Conservation (phyloP, 108 stramenopile genomes). For the Asterionellopsis glacialis region DNA sequence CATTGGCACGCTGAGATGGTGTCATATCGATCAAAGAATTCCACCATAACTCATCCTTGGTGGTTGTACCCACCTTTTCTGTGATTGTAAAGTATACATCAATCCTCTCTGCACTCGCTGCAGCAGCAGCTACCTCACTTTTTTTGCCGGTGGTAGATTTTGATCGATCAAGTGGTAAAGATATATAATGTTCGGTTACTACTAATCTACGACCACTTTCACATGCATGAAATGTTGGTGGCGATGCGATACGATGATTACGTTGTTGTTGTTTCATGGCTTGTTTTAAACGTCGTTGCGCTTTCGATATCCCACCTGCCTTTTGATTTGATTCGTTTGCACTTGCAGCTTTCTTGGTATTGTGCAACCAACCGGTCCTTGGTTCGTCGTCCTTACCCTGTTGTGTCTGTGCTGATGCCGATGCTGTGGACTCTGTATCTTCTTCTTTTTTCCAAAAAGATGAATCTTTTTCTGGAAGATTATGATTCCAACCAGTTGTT, state of each 20-base stretch:
- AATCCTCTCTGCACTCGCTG: constrained; percentile 17
- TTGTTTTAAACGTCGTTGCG: constrained; percentile 37
- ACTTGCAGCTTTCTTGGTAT: constrained; percentile 28
- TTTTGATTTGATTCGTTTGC: constrained; percentile 3
- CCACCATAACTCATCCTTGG: constrained; percentile 20
- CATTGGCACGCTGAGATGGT: constrained; percentile 36
- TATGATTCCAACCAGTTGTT: constrained; percentile 55
- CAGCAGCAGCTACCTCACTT: neutral
- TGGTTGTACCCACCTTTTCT: constrained; percentile 36
- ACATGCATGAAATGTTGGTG: constrained; percentile 68
- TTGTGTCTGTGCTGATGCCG: neutral
- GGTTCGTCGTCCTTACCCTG: constrained; percentile 22
- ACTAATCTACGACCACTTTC: constrained; percentile 40
- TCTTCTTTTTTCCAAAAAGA: constrained; percentile 21
- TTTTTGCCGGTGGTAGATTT: no score
- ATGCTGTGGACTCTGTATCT: neutral
- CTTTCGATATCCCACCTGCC: constrained; percentile 17
- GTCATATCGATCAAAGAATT: constrained; percentile 14
- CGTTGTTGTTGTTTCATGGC: constrained; percentile 60
- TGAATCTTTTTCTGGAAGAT: constrained; percentile 27
- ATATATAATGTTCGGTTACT: constrained; percentile 77
- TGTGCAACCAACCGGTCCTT: constrained; percentile 87
- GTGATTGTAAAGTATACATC: constrained; percentile 76
- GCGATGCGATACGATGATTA: constrained; percentile 73
- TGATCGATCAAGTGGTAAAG: constrained; percentile 49